Evolutionary conservation across 164 flowering plant genomes (phyloP).

Genomic region (Umbellularia californica): DNA sequence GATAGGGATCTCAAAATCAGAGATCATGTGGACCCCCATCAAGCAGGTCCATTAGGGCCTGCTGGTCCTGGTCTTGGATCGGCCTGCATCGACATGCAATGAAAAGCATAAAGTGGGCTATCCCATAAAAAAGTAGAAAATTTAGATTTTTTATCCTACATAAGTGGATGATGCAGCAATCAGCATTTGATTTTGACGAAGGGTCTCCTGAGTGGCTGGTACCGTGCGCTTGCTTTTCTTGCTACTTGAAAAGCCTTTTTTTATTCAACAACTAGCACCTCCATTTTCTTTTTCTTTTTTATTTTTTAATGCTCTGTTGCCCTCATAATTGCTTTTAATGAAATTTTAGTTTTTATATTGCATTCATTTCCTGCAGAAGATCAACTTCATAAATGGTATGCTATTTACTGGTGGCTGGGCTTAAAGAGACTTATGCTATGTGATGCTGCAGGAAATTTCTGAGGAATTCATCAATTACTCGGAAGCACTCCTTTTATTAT

Average conservation of each 20-base stretch:
- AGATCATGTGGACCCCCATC: too few species aligned
- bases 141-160: too few species aligned
- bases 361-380: conserved; percentile 63
- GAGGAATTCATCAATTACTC: conserved; percentile 37
- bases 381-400: conserved; percentile 83
- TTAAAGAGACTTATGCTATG: conserved; percentile 66
- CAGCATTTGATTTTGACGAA: not conserved
- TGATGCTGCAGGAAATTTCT: conserved; percentile 51
- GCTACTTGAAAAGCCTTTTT: not conserved
- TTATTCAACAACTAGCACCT: not conserved
- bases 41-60: too few species aligned
- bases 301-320: not conserved
- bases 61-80: too few species aligned
- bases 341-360: conserved; percentile 1
- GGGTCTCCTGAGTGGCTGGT: not conserved
- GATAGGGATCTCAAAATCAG: too few species aligned
- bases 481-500: not conserved
- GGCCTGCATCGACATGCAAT: too few species aligned
- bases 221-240: not conserved
- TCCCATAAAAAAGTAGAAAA: too few species aligned
- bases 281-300: not conserved
- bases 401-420: conserved; percentile 96
- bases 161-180: too few species aligned
- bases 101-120: too few species aligned
- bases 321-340: not conserved